Percentiles rank a stretch among this genome's conserved stretches.
These are phyloP conservation scores for Melastoma malabathricum DNA, from an alignment of 345 rosid species.

Conservation along the genomic window DNA sequence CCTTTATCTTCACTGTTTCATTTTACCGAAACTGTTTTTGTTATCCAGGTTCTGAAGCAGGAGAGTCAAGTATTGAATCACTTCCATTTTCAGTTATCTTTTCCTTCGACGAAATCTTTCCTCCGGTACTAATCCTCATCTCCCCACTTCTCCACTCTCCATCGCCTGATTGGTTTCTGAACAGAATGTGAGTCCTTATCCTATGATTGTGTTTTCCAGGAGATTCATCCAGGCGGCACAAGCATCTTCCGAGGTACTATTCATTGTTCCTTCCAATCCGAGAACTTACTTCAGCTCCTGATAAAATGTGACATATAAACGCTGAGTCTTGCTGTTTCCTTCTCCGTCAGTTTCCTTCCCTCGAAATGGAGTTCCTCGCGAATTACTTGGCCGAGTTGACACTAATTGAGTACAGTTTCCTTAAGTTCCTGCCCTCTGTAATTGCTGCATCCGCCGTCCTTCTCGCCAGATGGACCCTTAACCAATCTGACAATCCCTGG, in stretches of 20 bases:
- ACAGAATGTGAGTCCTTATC: too few relatives aligned
- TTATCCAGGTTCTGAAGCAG: slow-evolving; percentile 72
- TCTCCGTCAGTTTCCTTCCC: slow-evolving; percentile 34
- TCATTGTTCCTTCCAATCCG: too few relatives aligned
- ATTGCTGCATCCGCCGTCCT: slow-evolving; percentile 87
- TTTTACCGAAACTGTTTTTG: slow-evolving; percentile 14
- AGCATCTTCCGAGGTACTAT: slow-evolving; percentile 46
- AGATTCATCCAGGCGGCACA: slow-evolving; percentile 82
- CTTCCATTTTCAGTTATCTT: slow-evolving; percentile 56
- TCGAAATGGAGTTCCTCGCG: slow-evolving; percentile 67
- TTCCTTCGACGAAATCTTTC: slow-evolving; percentile 79
- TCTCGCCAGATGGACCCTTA: slow-evolving; percentile 80
- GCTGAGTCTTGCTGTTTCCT: background rate
- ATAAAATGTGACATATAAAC: background rate
- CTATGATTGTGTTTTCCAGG: slow-evolving; percentile 29
- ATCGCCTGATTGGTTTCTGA: too few relatives aligned
- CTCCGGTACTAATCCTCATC: slow-evolving; percentile 41
- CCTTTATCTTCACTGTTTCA: background rate
- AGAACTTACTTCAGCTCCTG: too few relatives aligned
- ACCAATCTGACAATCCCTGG: slow-evolving; percentile 85
- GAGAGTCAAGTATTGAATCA: slow-evolving; percentile 59
- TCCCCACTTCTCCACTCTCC: background rate
- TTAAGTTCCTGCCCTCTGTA: slow-evolving; percentile 61
- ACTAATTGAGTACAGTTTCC: slow-evolving; percentile 63
- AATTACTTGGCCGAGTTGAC: slow-evolving; percentile 80